These are phyloP conservation scores for Myxozyma melibiosi DNA, from an alignment of 805 yeast genomes.

Conservation along the genomic window DNA sequence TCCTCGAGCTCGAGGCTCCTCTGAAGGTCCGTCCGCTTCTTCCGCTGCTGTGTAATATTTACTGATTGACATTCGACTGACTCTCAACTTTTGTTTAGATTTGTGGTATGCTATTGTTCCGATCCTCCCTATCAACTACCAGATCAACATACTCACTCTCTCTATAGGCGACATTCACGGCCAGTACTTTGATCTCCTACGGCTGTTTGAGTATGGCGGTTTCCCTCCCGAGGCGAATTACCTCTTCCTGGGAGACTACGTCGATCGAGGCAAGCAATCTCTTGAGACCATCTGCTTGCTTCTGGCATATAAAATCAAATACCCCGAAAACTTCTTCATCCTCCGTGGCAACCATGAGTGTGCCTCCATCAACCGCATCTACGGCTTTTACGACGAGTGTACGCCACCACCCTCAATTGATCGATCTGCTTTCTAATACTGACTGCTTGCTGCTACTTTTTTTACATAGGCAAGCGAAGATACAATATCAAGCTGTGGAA, in stretches of 20 bases:
- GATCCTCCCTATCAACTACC: background rate
- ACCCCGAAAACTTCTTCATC: slow-evolving; percentile 96
- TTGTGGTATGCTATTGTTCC: slow-evolving; percentile 15
- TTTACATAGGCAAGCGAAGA: slow-evolving; percentile 66
- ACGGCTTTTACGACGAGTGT: slow-evolving; percentile 98
- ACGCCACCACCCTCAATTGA: no score
- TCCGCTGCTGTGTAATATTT: background rate
- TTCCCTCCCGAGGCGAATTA: slow-evolving; percentile 99
- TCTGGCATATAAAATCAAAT: slow-evolving; percentile 94
- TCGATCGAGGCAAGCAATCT: slow-evolving; percentile 97
- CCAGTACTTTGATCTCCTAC: slow-evolving; percentile 91
- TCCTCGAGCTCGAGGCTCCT: slow-evolving; percentile 95
- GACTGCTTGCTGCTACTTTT: background rate
- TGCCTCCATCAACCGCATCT: slow-evolving; percentile 95
- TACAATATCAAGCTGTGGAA: slow-evolving; percentile 98
- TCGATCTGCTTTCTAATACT: no score
- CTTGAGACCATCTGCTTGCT: slow-evolving; percentile 92
- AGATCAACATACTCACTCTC: no score
- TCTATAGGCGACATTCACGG: slow-evolving; percentile 90
- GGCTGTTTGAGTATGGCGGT: slow-evolving; percentile 97
- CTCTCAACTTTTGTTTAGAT: slow-evolving; percentile 11
- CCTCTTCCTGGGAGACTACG: slow-evolving; percentile 93
- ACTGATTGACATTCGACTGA: background rate
- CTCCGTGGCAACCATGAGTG: slow-evolving; percentile 98
- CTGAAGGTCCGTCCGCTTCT: slow-evolving; percentile 66